Evolutionary conservation across 2,329 filamentous ascomycete genomes (phyloP).

Genomic region (Neonectria punicea): DNA sequence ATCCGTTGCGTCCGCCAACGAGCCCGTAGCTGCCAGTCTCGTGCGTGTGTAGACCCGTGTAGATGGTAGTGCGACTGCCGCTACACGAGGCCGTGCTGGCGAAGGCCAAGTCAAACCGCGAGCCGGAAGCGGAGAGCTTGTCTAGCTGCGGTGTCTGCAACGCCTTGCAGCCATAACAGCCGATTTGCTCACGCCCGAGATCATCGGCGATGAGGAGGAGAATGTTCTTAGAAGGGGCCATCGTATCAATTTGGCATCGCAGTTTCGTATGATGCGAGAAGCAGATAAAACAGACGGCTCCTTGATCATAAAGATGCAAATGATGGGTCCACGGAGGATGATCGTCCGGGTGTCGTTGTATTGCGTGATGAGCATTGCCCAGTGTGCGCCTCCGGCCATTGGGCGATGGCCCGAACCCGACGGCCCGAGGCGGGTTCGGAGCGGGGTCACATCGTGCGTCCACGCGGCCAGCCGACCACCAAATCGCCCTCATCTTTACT

Average conservation of each 20-base stretch:
- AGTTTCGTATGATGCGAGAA: not conserved
- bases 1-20: conserved; percentile 50
- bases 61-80: conserved; percentile 57
- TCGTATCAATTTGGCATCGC: not conserved
- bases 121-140: conserved; percentile 23
- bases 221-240: conserved; percentile 27
- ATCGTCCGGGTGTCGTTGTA: conserved; percentile 6
- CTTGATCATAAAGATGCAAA: not conserved
- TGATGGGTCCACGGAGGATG: not conserved
- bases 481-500: not conserved
- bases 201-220: conserved; percentile 20
- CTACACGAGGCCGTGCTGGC: conserved; percentile 60
- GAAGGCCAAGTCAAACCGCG: conserved; percentile 43
- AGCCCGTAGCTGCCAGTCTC: conserved; percentile 59
- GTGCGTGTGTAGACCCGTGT: conserved; percentile 61
- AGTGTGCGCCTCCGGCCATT: conserved; percentile 21
- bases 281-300: not conserved
- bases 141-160: conserved; percentile 25
- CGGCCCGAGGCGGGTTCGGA: conserved; percentile 21
- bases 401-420: conserved; percentile 34
- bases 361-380: conserved; percentile 26
- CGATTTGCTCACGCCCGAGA: conserved; percentile 23
- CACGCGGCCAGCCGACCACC: conserved; percentile 13
- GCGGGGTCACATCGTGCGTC: conserved; percentile 15
- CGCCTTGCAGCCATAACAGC: conserved; percentile 27